Evolutionary conservation across 805 yeast genomes (phyloP), one percentile per base, ranked within the genome.

Genomic region (Candida ascalaphidarum): DNA sequence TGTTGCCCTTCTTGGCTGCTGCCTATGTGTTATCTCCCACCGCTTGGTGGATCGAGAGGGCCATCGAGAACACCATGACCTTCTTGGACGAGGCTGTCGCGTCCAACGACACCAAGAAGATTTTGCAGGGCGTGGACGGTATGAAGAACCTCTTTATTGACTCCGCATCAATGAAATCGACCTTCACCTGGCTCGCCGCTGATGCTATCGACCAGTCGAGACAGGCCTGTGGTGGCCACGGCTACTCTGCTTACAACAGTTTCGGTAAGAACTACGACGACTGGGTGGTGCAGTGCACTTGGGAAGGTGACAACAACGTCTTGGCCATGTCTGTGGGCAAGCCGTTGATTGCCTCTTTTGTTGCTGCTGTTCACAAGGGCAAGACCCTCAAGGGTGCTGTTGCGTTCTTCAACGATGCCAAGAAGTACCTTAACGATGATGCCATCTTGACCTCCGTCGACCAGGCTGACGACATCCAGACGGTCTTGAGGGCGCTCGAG

Each of bases 251-350:
- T 21, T 63, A 63, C 50, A 52, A 51, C 35, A 68, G 68, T 14
- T 63, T 63, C 31, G 69, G 68, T 30, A 63, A 60, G 44, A 52
- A 62, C 23, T 58, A 51, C 34, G 60, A 56, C 25, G 69, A 63
- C 33, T 63, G 68, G 67, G 67, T 56, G 22, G 68, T 63, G 23
- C 67, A 61, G 47, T 59, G 67, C 47, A 63, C 69, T 17, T 63
- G 69, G 69, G 69, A 63, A 46, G 69, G 69, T 46, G 69, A 63
- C 41, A 63, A 63, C 50, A 63, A 54, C 39, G 68, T 63, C 23
- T 52, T 63, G 41, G 63, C 58, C 24, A 44, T 60, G 46, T 48
- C 57, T 29, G 59, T 55, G 30, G 68, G 69, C 44, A n/a, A n/a
- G n/a, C n/a, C n/a, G n/a, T n/a, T n/a, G n/a, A n/a, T n/a, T n/a